Evolutionary conservation across 2,329 filamentous ascomycete species (phyloP).

Genomic region (Helotiales sp.): DNA sequence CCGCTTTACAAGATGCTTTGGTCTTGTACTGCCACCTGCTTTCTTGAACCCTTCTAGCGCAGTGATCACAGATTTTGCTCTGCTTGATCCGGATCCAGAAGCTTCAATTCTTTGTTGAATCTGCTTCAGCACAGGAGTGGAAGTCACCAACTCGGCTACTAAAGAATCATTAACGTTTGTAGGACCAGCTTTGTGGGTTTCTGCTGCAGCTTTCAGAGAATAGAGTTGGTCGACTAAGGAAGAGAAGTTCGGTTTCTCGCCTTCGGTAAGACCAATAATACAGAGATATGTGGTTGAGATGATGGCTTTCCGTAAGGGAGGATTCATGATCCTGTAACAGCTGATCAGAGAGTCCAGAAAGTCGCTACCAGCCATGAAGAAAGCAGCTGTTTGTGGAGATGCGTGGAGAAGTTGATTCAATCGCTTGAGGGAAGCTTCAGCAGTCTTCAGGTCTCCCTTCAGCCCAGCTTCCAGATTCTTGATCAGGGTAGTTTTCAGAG

Average conservation of each 20-base stretch:
- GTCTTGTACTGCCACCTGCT: slow-evolving; percentile 50
- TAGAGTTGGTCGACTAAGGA: slow-evolving; percentile 83
- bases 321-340: slow-evolving; percentile 65
- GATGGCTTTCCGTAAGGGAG: slow-evolving; percentile 64
- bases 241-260: slow-evolving; percentile 67
- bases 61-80: slow-evolving; percentile 60
- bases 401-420: slow-evolving; percentile 65
- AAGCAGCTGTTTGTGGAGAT: slow-evolving; percentile 55
- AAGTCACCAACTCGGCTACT: slow-evolving; percentile 79
- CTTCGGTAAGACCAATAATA: slow-evolving; percentile 68
- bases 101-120: slow-evolving; percentile 55
- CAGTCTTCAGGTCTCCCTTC: slow-evolving; percentile 52
- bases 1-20: slow-evolving; percentile 50
- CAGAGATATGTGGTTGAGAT: slow-evolving; percentile 75
- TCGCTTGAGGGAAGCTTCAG: slow-evolving; percentile 54
- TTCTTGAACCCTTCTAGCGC: slow-evolving; percentile 62
- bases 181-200: slow-evolving; percentile 58
- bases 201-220: slow-evolving; percentile 70
- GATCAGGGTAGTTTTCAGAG: slow-evolving; percentile 62
- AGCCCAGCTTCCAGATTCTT: slow-evolving; percentile 62
- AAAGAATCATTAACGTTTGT: slow-evolving; percentile 66
- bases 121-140: slow-evolving; percentile 71
- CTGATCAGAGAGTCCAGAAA: slow-evolving; percentile 75
- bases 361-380: slow-evolving; percentile 83
- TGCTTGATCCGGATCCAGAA: slow-evolving; percentile 49